A percentile compares a stretch with the other conserved stretches of the same genome.
Conservation (phyloP, 1,284 basidiomycete genomes). For the Trichosporon inkin region DNA sequence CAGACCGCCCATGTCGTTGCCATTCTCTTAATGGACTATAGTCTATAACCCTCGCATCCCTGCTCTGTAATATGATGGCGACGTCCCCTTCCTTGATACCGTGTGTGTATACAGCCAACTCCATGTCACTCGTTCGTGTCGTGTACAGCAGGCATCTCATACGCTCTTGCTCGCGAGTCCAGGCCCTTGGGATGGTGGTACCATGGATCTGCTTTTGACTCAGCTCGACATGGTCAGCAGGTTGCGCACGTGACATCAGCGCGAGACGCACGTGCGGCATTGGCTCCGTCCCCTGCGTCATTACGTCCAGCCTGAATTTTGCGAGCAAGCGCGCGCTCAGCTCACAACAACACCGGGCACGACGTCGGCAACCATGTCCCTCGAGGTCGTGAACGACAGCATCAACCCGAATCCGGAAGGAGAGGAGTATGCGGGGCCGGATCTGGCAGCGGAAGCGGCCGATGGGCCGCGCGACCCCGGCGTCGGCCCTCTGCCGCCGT, state of each 20-base stretch:
- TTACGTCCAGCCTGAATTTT: not conserved
- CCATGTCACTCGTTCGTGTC: constrained; percentile 15
- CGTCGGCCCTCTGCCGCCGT: not conserved
- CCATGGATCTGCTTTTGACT: too few species aligned
- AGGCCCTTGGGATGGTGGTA: too few species aligned
- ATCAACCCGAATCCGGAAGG: not conserved
- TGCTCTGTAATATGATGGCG: constrained; percentile 4
- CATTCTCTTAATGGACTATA: not conserved
- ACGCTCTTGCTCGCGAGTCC: too few species aligned
- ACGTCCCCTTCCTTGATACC: not conserved
- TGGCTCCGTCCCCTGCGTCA: not conserved
- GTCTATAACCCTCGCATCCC: not conserved
- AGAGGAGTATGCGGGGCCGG: not conserved
- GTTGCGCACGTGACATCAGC: too few species aligned
- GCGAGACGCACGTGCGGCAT: not conserved
- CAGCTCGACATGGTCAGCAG: too few species aligned
- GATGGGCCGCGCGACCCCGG: not conserved
- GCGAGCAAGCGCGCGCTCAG: not conserved
- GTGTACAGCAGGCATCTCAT: not conserved
- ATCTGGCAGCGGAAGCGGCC: not conserved
- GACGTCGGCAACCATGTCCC: not conserved
- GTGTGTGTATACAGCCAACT: constrained; percentile 13
- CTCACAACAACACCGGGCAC: not conserved
- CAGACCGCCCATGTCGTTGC: not conserved
- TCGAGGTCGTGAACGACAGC: constrained; percentile 4